Evolutionary conservation across 140 eudicot genomes (phyloP).

Genomic region (Anethum foeniculum): DNA sequence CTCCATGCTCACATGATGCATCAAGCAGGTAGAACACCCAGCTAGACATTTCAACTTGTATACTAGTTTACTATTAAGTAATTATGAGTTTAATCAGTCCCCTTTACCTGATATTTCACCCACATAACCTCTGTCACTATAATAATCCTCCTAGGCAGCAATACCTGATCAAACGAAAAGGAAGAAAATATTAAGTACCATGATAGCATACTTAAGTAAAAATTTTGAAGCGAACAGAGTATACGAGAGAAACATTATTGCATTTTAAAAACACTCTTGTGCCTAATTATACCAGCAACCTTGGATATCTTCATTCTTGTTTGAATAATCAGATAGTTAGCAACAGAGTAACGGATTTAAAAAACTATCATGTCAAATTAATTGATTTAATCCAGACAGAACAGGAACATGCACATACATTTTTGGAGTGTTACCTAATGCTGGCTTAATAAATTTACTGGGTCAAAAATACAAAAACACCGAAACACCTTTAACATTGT

Average conservation of each 20-base stretch:
- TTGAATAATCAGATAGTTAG: not conserved
- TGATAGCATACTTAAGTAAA: not conserved
- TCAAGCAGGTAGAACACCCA: not conserved
- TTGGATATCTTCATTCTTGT: not conserved
- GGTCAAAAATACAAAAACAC: not conserved
- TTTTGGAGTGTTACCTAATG: not conserved
- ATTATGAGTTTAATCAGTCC: not conserved
- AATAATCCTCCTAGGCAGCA: conserved; percentile 56
- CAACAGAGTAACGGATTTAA: not conserved
- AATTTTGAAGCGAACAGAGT: not conserved
- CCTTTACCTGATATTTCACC: conserved; percentile 35
- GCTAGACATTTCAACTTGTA: not conserved
- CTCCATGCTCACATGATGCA: not conserved
- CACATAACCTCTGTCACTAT: conserved; percentile 20
- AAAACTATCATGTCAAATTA: not conserved
- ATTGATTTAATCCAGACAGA: not conserved
- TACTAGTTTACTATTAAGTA: not conserved
- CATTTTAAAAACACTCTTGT: not conserved
- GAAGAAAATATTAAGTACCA: conserved; percentile 7
- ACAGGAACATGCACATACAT: not conserved
- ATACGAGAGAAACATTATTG: not conserved
- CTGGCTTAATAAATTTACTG: not conserved
- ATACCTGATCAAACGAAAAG: conserved; percentile 45
- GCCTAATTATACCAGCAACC: not conserved
- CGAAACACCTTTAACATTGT: not conserved